These are phyloP conservation scores for Alisma plantagoaquatica DNA, from an alignment of 106 monocot genomes.

Conservation along the genomic window DNA sequence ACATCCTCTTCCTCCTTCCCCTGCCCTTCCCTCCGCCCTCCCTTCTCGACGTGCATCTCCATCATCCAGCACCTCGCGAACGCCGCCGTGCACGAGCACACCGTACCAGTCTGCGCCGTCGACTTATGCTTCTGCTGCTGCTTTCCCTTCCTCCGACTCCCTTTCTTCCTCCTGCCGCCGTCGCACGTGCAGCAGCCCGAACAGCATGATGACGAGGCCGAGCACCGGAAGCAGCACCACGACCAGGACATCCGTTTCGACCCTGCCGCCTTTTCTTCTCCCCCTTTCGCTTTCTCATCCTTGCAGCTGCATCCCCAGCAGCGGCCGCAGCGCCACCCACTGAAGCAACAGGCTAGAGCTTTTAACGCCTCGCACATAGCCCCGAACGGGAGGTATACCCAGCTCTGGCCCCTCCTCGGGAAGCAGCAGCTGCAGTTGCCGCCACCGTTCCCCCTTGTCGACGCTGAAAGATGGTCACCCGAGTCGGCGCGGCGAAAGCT, in stretches of 20 bases:
- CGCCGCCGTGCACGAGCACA: slow-evolving; percentile 44
- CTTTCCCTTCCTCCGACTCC: not conserved
- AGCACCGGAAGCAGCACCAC: too few species aligned
- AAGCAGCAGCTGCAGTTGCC: too few species aligned
- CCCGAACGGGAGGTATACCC: slow-evolving; percentile 34
- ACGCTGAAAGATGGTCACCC: too few species aligned
- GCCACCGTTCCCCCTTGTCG: too few species aligned
- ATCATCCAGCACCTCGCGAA: slow-evolving; percentile 68
- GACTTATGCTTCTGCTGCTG: too few species aligned
- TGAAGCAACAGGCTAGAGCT: too few species aligned
- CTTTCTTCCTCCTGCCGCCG: slow-evolving; percentile 15
- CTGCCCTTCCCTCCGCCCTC: slow-evolving; percentile 31
- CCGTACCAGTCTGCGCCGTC: not conserved
- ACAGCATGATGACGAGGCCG: too few species aligned
- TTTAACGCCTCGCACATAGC: slow-evolving; percentile 45
- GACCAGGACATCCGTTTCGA: slow-evolving; percentile 46
- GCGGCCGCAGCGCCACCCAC: too few species aligned
- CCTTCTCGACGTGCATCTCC: too few species aligned
- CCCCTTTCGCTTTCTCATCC: too few species aligned
- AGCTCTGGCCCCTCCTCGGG: slow-evolving; percentile 22
- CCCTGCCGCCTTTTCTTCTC: slow-evolving; percentile 27
- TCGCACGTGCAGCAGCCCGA: slow-evolving; percentile 55
- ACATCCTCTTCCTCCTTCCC: slow-evolving; percentile 15
- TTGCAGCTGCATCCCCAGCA: too few species aligned
- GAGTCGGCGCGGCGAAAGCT: slow-evolving; percentile 37